phyloP scores from a whole-genome alignment of 495 filamentous ascomycete species.

The Podospora anserina region DNA sequence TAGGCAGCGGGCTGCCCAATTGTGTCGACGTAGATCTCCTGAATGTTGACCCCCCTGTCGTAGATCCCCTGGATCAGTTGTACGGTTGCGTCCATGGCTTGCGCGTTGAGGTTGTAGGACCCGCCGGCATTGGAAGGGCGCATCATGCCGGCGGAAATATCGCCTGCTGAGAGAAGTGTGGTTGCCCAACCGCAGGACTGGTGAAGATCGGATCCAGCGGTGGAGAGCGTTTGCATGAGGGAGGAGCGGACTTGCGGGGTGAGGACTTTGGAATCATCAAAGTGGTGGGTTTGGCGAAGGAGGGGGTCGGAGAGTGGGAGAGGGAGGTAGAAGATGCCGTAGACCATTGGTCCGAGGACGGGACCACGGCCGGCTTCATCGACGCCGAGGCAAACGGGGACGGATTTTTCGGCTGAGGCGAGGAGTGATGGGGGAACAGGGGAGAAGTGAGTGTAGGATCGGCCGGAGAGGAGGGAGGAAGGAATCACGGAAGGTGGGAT shows the following conservation, averaged over 20 bases:
- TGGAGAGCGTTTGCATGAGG: conserved; percentile 74
- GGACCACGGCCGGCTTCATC: conserved; percentile 96
- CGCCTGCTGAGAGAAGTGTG: conserved; percentile 74
- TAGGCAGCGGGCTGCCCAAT: conserved; percentile 79
- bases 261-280: conserved; percentile 89
- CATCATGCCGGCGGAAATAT: conserved; percentile 80
- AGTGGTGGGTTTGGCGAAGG: conserved; percentile 71
- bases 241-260: conserved; percentile 67
- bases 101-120: conserved; percentile 90
- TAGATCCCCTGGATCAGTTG: conserved; percentile 74
- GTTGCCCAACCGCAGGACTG: conserved; percentile 77
- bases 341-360: conserved; percentile 96
- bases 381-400: conserved; percentile 63
- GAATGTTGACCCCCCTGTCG: conserved; percentile 69
- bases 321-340: conserved; percentile 85
- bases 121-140: conserved; percentile 48
- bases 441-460: conserved; percentile 83
- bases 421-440: conserved; percentile 57
- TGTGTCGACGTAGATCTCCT: conserved; percentile 92
- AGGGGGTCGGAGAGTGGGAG: conserved; percentile 62
- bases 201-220: conserved; percentile 59
- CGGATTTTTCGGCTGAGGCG: conserved; percentile 25
- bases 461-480: conserved; percentile 60
- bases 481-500: conserved; percentile 74
- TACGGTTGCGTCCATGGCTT: conserved; percentile 94